These are phyloP conservation scores for Dothidotthia symphoricarpi DNA, from an alignment of 2,329 filamentous ascomycete species.

Conservation along the genomic window DNA sequence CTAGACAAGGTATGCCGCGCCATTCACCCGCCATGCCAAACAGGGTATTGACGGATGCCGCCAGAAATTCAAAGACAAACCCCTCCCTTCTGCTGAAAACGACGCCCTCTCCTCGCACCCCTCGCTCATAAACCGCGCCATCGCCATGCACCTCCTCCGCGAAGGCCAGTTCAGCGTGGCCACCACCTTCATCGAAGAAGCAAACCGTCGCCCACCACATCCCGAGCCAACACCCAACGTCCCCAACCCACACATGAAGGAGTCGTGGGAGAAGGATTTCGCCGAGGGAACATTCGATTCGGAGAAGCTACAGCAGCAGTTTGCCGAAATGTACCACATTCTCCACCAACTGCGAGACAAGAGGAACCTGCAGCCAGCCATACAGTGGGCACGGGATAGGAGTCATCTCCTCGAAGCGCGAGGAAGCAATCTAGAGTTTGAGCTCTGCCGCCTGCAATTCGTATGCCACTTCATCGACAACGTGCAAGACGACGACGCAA, in stretches of 20 bases:
- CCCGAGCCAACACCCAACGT: slow-evolving; percentile 39
- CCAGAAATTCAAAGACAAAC: slow-evolving; percentile 61
- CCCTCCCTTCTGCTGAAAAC: slow-evolving; percentile 72
- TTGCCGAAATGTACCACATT: slow-evolving; percentile 87
- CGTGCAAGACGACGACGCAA: slow-evolving; percentile 51
- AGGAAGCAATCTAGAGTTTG: slow-evolving; percentile 92
- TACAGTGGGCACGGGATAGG: slow-evolving; percentile 78
- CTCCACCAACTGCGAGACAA: slow-evolving; percentile 70
- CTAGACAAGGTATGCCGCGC: slow-evolving; percentile 67
- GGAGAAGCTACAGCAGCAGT: slow-evolving; percentile 71
- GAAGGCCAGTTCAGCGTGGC: slow-evolving; percentile 92
- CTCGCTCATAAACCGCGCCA: slow-evolving; percentile 82
- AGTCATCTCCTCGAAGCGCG: slow-evolving; percentile 69
- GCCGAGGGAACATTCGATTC: slow-evolving; percentile 61
- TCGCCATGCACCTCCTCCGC: slow-evolving; percentile 92
- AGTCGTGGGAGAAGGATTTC: slow-evolving; percentile 45
- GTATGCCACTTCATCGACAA: slow-evolving; percentile 70
- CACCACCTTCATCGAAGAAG: slow-evolving; percentile 78
- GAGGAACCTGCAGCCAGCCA: slow-evolving; percentile 76
- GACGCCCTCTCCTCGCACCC: slow-evolving; percentile 76
- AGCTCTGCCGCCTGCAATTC: slow-evolving; percentile 85
- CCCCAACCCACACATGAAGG: slow-evolving; percentile 32
- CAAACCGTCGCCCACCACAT: slow-evolving; percentile 48
- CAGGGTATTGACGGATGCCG: too few relatives aligned
- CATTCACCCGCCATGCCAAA: neutral